These are phyloP conservation scores for Dichotomopilus funicola DNA, from an alignment of 2,329 filamentous ascomycete genomes.

Conservation along the genomic window DNA sequence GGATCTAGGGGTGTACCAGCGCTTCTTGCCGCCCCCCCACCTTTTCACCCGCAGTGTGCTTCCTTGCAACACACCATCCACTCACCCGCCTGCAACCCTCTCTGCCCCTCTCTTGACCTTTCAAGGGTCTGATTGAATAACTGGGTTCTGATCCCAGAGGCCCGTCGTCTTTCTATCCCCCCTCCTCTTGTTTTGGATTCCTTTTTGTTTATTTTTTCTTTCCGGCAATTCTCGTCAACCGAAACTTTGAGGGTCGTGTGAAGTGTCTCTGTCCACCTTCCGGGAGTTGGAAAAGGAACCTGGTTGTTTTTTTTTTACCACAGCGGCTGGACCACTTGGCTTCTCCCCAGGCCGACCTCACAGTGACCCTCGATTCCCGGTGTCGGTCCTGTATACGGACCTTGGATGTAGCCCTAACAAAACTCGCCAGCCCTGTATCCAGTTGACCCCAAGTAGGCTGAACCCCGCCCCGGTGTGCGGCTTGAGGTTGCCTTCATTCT, in stretches of 20 bases:
- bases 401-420: slow-evolving; percentile 11
- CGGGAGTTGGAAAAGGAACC: background rate
- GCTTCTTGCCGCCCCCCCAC: slow-evolving; percentile 15
- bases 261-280: background rate
- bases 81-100: slow-evolving; percentile 7
- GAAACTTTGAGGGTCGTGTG: background rate
- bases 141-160: slow-evolving; percentile 18
- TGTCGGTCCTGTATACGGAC: slow-evolving; percentile 7
- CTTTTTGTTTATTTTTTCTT: background rate
- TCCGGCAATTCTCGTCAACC: background rate
- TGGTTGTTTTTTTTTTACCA: background rate
- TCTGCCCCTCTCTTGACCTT: slow-evolving; percentile 9
- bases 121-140: slow-evolving; percentile 13
- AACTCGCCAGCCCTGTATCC: background rate
- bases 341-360: slow-evolving; percentile 5
- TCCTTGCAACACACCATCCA: slow-evolving; percentile 5
- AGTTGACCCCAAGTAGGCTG: background rate
- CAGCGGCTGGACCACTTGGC: slow-evolving; percentile 9
- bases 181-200: slow-evolving; percentile 4
- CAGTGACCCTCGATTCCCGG: slow-evolving; percentile 2
- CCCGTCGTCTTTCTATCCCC: slow-evolving; percentile 12
- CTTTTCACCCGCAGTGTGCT: slow-evolving; percentile 9
- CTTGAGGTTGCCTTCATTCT: slow-evolving; percentile 4
- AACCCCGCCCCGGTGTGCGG: background rate
- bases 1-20: slow-evolving; percentile 14